Conservation (phyloP, 2,329 filamentous ascomycete species). For the Xylariomycetidae sp. region DNA sequence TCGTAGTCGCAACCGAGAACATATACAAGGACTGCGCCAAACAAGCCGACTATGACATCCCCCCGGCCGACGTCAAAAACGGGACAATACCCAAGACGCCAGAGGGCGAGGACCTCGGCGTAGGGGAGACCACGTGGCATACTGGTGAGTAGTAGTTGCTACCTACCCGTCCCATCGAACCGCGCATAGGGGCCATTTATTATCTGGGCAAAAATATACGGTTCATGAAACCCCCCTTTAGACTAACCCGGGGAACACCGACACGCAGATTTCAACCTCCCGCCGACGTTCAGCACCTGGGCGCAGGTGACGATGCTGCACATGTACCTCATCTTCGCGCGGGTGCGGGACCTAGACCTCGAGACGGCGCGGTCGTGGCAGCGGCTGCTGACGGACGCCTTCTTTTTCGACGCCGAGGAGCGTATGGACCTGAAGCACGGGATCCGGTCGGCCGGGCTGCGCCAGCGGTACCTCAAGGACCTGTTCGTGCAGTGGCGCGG, state of each 20-base stretch:
- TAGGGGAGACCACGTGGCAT: conserved; percentile 76
- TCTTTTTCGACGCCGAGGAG: conserved; percentile 85
- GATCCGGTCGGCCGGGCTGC: conserved; percentile 52
- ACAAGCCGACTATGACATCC: conserved; percentile 73
- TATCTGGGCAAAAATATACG: too few relatives aligned
- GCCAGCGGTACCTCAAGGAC: conserved; percentile 73
- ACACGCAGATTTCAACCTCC: conserved; percentile 71
- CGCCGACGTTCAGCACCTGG: conserved; percentile 91
- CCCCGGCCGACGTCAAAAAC: conserved; percentile 60
- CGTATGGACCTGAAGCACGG: conserved; percentile 79
- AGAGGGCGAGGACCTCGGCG: conserved; percentile 78
- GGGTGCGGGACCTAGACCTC: conserved; percentile 72
- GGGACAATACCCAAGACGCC: conserved; percentile 65
- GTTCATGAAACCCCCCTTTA: too few relatives aligned
- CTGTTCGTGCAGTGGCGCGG: conserved; percentile 92
- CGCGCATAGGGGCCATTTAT: neutral
- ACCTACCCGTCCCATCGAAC: neutral
- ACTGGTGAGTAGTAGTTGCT: conserved; percentile 51
- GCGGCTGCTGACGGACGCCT: conserved; percentile 89
- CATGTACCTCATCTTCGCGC: conserved; percentile 84
- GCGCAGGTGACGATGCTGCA: conserved; percentile 94
- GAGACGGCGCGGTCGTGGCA: conserved; percentile 72
- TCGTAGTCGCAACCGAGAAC: conserved; percentile 72
- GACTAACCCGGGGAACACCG: too few relatives aligned
- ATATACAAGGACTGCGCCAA: conserved; percentile 71